Conservation (phyloP, 2,329 filamentous ascomycete species). For the Xylaria sp. region DNA sequence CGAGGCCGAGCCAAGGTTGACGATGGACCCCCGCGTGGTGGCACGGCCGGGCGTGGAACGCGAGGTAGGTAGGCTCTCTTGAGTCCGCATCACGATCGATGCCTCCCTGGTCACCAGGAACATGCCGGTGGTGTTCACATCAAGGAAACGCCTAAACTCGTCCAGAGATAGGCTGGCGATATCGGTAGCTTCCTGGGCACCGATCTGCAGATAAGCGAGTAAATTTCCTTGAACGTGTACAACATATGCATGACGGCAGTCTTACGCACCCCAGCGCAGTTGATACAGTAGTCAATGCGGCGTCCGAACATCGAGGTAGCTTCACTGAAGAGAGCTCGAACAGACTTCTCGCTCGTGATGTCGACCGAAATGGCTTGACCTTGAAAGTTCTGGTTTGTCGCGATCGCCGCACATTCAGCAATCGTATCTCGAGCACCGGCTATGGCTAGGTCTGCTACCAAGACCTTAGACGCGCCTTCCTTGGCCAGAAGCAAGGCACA, state of each 20-base stretch:
- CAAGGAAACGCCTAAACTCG: constrained; percentile 10
- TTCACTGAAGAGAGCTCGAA: neutral
- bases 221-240: neutral
- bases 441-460: constrained; percentile 15
- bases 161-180: neutral
- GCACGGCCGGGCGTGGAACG: neutral
- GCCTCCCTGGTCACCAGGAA: constrained; percentile 10
- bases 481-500: constrained; percentile 2
- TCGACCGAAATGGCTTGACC: constrained; percentile 4
- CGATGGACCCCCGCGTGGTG: constrained; percentile 11
- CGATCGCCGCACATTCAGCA: neutral
- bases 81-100: constrained; percentile 14
- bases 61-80: constrained; percentile 3
- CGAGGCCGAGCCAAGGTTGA: constrained; percentile 14
- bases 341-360: constrained; percentile 4
- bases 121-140: constrained; percentile 15
- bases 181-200: neutral
- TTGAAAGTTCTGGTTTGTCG: neutral
- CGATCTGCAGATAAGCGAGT: neutral
- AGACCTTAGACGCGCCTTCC: constrained; percentile 2
- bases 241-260: neutral
- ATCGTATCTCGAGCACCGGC: constrained; percentile 2
- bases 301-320: constrained; percentile 5
- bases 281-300: constrained; percentile 27
- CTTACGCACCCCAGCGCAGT: constrained; percentile 21